A percentile compares a stretch with the other conserved stretches of the same genome.
phyloP scores from a whole-genome alignment of 1,139 yeast genomes.

The Suhomyces ambrosiae region DNA sequence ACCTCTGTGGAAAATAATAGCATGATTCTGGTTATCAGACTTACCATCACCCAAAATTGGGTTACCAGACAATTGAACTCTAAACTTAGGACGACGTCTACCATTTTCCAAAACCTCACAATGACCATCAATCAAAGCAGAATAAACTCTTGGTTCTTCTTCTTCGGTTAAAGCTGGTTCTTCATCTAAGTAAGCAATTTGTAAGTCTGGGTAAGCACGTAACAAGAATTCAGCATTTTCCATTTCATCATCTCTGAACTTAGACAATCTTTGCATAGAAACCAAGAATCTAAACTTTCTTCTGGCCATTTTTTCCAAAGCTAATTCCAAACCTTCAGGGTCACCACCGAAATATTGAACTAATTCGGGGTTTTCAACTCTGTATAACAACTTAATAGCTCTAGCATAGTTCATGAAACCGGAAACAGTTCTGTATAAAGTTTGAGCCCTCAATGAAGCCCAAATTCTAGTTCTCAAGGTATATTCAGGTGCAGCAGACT shows the following conservation, averaged over 20 bases:
- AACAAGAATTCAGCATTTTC: constrained; percentile 97
- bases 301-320: constrained; percentile 98
- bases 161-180: constrained; percentile 88
- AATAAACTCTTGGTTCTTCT: constrained; percentile 95
- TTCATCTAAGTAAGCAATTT: constrained; percentile 97
- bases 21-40: constrained; percentile 98
- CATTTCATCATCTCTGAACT: constrained; percentile 95
- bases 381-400: constrained; percentile 93
- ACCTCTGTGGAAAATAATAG: constrained; percentile 96
- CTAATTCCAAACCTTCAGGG: constrained; percentile 93
- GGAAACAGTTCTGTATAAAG: constrained; percentile 96
- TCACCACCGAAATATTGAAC: constrained; percentile 98
- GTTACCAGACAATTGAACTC: constrained; percentile 97
- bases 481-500: constrained; percentile 98
- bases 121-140: constrained; percentile 97
- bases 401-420: constrained; percentile 99
- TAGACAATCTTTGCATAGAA: constrained; percentile 97
- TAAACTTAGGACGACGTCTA: constrained; percentile 96
- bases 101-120: constrained; percentile 98
- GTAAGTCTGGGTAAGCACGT: constrained; percentile 98
- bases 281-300: constrained; percentile 97
- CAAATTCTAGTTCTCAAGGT: constrained; percentile 97
- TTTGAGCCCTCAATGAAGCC: constrained; percentile 98
- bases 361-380: constrained; percentile 98
- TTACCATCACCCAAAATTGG: constrained; percentile 99